phyloP scores from a whole-genome alignment of 2,329 filamentous ascomycete species.

The Anisogramma anomala region DNA sequence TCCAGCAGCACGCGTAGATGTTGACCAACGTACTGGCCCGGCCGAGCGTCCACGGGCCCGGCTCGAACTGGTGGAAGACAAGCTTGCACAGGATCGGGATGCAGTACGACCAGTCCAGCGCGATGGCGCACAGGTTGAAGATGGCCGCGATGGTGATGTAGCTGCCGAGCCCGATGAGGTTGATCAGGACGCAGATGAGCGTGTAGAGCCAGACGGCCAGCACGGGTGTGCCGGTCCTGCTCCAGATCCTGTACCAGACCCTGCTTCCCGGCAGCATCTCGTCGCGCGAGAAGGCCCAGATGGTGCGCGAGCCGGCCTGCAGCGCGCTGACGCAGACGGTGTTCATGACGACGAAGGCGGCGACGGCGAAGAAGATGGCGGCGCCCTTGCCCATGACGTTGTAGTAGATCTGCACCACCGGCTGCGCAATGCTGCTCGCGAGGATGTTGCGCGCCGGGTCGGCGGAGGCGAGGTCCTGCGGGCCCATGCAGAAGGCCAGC shows the following conservation, averaged over 20 bases:
- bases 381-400: constrained; percentile 42
- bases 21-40: constrained; percentile 31
- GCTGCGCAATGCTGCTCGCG: constrained; percentile 34
- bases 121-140: constrained; percentile 44
- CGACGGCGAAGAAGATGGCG: constrained; percentile 43
- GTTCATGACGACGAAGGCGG: constrained; percentile 45
- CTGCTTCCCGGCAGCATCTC: constrained; percentile 34
- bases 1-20: constrained; percentile 38
- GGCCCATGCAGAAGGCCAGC: constrained; percentile 44
- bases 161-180: constrained; percentile 45
- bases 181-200: constrained; percentile 43
- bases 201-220: constrained; percentile 45
- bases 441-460: constrained; percentile 33
- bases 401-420: constrained; percentile 45
- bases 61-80: constrained; percentile 34
- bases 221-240: constrained; percentile 37
- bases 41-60: constrained; percentile 41
- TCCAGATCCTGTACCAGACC: constrained; percentile 38
- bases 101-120: constrained; percentile 43
- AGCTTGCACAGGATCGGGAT: constrained; percentile 46
- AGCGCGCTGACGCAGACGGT: constrained; percentile 48
- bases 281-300: constrained; percentile 45
- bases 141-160: constrained; percentile 41
- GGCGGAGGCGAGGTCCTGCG: constrained; percentile 10
- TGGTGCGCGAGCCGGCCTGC: constrained; percentile 39